Conservation (phyloP, 306 rosid species). For the Cucumis sativus region DNA sequence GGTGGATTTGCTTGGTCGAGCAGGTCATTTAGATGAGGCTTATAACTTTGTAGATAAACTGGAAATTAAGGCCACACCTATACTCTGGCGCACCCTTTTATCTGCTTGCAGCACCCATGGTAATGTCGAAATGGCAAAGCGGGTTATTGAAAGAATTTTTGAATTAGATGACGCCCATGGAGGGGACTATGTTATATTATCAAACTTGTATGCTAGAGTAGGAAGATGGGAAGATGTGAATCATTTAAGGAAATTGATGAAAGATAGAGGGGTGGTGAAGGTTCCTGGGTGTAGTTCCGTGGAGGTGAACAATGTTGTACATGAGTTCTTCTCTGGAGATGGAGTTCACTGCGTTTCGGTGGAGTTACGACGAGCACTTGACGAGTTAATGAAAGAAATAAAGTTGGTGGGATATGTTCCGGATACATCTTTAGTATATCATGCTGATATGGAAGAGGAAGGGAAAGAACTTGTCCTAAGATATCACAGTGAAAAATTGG, state of each 20-base stretch:
- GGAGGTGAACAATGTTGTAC: conserved; percentile 74
- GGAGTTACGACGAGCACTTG: conserved; percentile 42
- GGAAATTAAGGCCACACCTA: conserved; percentile 52
- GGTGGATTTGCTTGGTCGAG: conserved; percentile 77
- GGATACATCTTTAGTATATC: conserved; percentile 56
- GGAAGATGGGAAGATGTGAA: conserved; percentile 85
- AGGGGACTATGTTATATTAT: conserved; percentile 76
- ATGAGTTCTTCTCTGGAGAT: conserved; percentile 73
- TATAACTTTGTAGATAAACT: conserved; percentile 49
- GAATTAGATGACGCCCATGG: conserved; percentile 70
- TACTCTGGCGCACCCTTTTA: conserved; percentile 72
- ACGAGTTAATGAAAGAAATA: conserved; percentile 52
- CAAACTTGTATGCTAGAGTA: conserved; percentile 56
- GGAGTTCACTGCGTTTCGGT: conserved; percentile 41
- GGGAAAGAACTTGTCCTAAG: conserved; percentile 58
- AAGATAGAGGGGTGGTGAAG: conserved; percentile 47
- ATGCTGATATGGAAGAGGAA: conserved; percentile 51
- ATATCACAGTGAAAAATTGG: conserved; percentile 81
- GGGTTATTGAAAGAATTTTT: conserved; percentile 37
- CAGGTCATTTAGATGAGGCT: conserved; percentile 58
- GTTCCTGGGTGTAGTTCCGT: conserved; percentile 82
- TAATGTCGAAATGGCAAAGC: conserved; percentile 60
- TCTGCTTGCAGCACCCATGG: conserved; percentile 61
- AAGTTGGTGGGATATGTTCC: conserved; percentile 66
- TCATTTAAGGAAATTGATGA: conserved; percentile 54